Evolutionary conservation across 2,329 filamentous ascomycete species (phyloP).

Genomic region (Exophiala viscosa): DNA sequence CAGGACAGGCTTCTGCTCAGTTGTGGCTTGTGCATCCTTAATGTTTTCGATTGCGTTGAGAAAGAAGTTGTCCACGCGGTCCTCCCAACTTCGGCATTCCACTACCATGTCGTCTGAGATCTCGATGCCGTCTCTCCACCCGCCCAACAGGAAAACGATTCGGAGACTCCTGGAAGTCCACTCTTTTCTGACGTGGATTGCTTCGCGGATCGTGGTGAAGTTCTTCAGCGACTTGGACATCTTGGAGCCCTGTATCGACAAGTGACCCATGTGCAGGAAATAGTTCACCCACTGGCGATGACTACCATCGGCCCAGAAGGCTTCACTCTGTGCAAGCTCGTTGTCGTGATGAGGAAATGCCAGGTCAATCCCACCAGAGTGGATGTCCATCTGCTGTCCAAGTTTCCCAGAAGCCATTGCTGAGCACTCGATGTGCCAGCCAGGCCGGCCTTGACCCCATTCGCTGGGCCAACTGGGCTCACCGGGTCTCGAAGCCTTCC

Average conservation of each 20-base stretch:
- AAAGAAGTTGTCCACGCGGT: conserved; percentile 69
- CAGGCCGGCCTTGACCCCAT: conserved; percentile 84
- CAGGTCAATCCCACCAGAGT: conserved; percentile 88
- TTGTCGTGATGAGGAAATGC: conserved; percentile 92
- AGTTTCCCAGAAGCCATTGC: conserved; percentile 92
- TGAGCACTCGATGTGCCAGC: conserved; percentile 97
- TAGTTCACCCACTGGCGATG: conserved; percentile 83
- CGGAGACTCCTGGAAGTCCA: conserved; percentile 78
- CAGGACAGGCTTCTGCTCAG: conserved; percentile 30
- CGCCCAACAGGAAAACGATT: conserved; percentile 80
- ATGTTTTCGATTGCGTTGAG: conserved; percentile 34
- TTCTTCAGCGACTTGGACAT: conserved; percentile 98
- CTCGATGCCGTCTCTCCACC: conserved; percentile 88
- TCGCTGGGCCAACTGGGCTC: conserved; percentile 86
- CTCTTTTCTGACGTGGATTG: conserved; percentile 57
- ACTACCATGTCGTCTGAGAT: conserved; percentile 79
- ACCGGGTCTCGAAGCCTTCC: conserved; percentile 88
- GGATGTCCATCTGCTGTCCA: conserved; percentile 81
- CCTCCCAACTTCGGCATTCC: conserved; percentile 74
- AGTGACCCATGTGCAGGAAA: conserved; percentile 91
- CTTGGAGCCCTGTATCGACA: conserved; percentile 84
- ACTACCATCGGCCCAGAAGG: conserved; percentile 61
- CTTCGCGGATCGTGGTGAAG: conserved; percentile 88
- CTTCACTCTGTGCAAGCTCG: conserved; percentile 83
- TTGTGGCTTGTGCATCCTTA: conserved; percentile 50